These are phyloP conservation scores for Ascochyta rabiei DNA, from an alignment of 2,329 filamentous ascomycete species.

Conservation along the genomic window DNA sequence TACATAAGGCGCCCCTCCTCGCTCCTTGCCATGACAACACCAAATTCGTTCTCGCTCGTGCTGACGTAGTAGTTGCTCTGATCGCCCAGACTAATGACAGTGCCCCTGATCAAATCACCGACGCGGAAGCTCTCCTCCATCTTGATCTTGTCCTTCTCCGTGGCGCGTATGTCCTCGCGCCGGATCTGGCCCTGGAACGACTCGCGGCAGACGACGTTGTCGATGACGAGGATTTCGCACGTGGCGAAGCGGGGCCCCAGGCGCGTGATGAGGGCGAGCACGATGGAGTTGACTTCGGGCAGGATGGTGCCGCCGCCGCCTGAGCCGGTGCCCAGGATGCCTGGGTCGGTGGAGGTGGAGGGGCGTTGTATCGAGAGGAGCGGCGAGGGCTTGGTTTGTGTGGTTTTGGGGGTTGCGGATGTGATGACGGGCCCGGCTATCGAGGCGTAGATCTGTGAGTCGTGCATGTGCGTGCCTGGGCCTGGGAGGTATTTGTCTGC, in stretches of 20 bases:
- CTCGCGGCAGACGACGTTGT: constrained; percentile 68
- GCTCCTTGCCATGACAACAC: constrained; percentile 90
- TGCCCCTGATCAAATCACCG: constrained; percentile 86
- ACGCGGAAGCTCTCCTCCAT: constrained; percentile 91
- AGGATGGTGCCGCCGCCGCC: constrained; percentile 70
- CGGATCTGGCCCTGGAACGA: constrained; percentile 87
- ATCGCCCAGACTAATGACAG: constrained; percentile 89
- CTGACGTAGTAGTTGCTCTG: constrained; percentile 95
- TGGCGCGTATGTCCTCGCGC: constrained; percentile 88
- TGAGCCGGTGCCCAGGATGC: constrained; percentile 29
- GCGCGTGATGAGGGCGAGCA: constrained; percentile 84
- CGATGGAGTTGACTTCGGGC: constrained; percentile 78
- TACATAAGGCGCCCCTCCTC: constrained; percentile 90
- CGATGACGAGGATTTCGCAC: constrained; percentile 83
- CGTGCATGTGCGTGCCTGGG: constrained; percentile 81
- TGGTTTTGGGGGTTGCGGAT: constrained; percentile 60
- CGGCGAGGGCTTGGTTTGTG: constrained; percentile 54
- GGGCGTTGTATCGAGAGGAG: constrained; percentile 47
- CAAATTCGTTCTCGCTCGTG: constrained; percentile 88
- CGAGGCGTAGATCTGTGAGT: constrained; percentile 77
- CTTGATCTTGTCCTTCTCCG: constrained; percentile 93
- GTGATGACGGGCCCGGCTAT: constrained; percentile 72
- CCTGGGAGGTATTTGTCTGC: constrained; percentile 72
- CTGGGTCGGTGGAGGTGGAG: constrained; percentile 16
- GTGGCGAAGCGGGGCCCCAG: constrained; percentile 85